Evolutionary conservation across 2,329 filamentous ascomycete species (phyloP).

Genomic region (Verticillium tricorpus): DNA sequence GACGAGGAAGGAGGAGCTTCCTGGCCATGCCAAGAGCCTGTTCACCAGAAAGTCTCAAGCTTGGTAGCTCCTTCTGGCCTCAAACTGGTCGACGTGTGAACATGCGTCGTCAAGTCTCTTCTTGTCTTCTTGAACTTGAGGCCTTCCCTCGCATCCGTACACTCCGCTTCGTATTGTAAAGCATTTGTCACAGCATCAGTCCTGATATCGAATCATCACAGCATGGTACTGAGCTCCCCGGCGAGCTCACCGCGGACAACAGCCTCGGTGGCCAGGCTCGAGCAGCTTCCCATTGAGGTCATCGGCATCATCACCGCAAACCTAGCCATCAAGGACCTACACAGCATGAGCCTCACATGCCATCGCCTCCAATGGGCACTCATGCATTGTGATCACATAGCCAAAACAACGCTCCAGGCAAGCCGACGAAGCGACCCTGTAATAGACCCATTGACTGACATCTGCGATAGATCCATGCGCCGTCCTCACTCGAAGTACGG

Average conservation of each 20-base stretch:
- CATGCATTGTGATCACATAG: conserved; percentile 3
- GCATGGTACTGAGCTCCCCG: neutral
- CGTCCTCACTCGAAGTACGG: neutral
- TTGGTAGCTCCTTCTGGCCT: neutral
- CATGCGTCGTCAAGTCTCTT: neutral
- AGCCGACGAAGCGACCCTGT: neutral
- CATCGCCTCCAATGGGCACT: conserved; percentile 3
- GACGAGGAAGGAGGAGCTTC: neutral
- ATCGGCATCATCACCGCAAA: neutral
- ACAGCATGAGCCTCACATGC: conserved; percentile 3
- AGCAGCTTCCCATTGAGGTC: neutral
- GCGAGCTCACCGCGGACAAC: neutral
- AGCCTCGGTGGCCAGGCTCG: neutral
- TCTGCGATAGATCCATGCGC: neutral
- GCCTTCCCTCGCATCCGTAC: too few relatives aligned
- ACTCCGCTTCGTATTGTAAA: neutral
- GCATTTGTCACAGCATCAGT: neutral
- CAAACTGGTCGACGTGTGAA: neutral
- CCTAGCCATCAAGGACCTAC: neutral
- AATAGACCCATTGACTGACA: conserved; percentile 5
- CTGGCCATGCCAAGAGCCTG: neutral
- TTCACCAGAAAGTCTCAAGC: neutral
- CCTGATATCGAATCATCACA: neutral
- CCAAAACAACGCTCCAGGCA: neutral
- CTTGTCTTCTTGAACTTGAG: too few relatives aligned